Base-by-base conservation (phyloP, 176 grass and related monocot species). In the Oryza nivara region DNA sequence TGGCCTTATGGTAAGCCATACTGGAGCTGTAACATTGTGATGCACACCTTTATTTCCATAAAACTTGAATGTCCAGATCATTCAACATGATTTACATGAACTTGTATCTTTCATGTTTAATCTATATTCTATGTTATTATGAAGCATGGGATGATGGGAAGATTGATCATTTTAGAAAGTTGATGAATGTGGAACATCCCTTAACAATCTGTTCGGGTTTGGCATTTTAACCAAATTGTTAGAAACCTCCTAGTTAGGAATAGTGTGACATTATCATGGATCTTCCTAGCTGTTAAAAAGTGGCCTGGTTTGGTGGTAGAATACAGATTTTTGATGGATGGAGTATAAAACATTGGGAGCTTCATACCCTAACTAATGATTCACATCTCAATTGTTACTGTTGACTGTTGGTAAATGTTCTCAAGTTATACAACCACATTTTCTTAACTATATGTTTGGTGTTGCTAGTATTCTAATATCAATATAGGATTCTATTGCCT, bases 1-100 rank as follows among this genome's bases (percentile, higher is more conserved):
- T 44, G 95, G 95, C 49, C 92, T 97, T 34, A 94, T 97, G 95
- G 95, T 94, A 94, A 88, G 92, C 63, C 54, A 80, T 36, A 19
- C 26, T 66, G 45, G 11, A 72, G 65, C 19, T 13, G 68, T 19
- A 36, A 69, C 71, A 68, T 72, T 56, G 41, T 73, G 2, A 67
- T 51, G 14, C 77, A 16, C 48, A 23, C n/a, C 26, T 75, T 84
- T 79, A 83, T 76, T 30, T 46, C 64, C 67, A 1, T 72, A 63
- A 4, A 56, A 83, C 26, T 61, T 86, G 9, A 22, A 73, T 78
- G 40, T 68, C 25, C 46, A 46, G n/a, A 48, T 15, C 14, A 43
- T 58, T 32, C n/a, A 22, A 11, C 69, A 28, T 58, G 23, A 30
- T 54, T 77, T 40, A 44, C 22, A 10, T 78, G 10, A 49, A 44